Percentiles rank a stretch among this genome's conserved stretches.
phyloP scores from a whole-genome alignment of 2,329 filamentous ascomycete species.

The Cadophora malorum region DNA sequence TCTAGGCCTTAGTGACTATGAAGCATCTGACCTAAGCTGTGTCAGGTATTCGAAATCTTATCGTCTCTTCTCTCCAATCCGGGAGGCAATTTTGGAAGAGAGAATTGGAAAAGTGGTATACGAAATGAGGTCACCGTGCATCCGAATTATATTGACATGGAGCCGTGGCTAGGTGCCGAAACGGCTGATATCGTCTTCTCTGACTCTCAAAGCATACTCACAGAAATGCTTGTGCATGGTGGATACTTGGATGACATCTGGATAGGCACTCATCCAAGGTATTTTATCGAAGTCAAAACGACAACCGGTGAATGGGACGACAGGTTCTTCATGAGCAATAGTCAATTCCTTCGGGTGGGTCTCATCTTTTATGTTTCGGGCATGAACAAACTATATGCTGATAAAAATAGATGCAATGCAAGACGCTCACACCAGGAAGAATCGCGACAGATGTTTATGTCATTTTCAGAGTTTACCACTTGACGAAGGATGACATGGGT shows the following conservation, averaged over 20 bases:
- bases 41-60: neutral
- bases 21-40: neutral
- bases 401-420: too few relatives aligned
- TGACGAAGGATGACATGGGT: too few relatives aligned
- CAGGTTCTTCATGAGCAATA: constrained; percentile 55
- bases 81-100: too few relatives aligned
- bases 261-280: constrained; percentile 36
- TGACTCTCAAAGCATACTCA: neutral
- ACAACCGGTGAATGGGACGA: constrained; percentile 49
- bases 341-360: constrained; percentile 52
- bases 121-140: neutral
- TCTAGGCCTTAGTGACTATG: neutral
- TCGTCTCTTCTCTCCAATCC: neutral
- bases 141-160: neutral
- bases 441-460: too few relatives aligned
- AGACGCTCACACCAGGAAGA: too few relatives aligned
- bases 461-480: too few relatives aligned
- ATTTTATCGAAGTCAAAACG: constrained; percentile 59
- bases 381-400: too few relatives aligned
- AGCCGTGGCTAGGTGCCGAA: neutral
- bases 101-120: neutral
- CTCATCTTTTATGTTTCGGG: too few relatives aligned
- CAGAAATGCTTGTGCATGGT: neutral
- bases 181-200: neutral
- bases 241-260: neutral